A percentile compares a stretch with the other conserved stretches of the same genome.
Evolutionary conservation across 345 rosid genomes (phyloP).

Genomic region (Citrus australasica): DNA sequence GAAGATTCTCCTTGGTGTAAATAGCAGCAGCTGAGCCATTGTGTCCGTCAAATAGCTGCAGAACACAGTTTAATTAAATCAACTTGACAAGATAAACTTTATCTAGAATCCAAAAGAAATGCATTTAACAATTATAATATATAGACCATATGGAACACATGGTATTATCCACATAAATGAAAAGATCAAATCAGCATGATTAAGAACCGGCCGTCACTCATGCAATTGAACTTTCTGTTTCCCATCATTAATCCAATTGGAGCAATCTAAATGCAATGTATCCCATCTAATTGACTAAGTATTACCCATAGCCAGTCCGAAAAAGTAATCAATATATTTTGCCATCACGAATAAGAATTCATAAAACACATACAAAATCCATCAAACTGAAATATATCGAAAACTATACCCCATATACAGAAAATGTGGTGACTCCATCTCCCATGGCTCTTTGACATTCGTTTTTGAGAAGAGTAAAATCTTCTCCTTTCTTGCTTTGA

Average conservation of each 20-base stretch:
- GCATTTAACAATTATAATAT: not conserved
- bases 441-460: constrained; percentile 79
- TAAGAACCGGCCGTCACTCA: not conserved
- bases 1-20: constrained; percentile 86
- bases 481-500: constrained; percentile 99
- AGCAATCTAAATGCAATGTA: not conserved
- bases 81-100: not conserved
- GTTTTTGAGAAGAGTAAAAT: constrained; percentile 66
- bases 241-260: not conserved
- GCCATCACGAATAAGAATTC: no score
- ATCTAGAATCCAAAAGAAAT: not conserved
- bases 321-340: not conserved
- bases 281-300: constrained; percentile 6
- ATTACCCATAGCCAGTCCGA: no score
- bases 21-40: constrained; percentile 97
- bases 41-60: constrained; percentile 98
- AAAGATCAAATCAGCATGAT: no score
- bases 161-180: not conserved
- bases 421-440: constrained; percentile 76
- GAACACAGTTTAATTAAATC: constrained; percentile 10
- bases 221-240: not conserved
- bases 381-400: not conserved
- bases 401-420: constrained; percentile 73
- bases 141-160: not conserved
- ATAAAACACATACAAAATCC: not conserved